Evolutionary conservation across 208 protist species (phyloP), one percentile per base, ranked within the genome.

Genomic region (Wallacemonas sp.): DNA sequence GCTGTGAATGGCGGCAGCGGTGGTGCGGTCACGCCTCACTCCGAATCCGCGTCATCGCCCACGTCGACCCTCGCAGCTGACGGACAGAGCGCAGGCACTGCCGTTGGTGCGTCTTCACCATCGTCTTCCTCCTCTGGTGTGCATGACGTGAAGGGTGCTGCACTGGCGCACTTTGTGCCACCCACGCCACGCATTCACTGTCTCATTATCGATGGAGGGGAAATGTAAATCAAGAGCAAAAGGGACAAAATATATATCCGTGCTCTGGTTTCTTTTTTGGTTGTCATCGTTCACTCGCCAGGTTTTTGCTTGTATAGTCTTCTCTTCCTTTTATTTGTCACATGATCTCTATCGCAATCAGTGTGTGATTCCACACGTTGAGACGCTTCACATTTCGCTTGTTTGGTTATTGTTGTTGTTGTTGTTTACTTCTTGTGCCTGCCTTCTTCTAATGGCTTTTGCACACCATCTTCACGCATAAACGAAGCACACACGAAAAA

Each of bases 201-300:
- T 47, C 74, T 90, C n/a, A 81, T 94, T 39, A 74, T 82, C 29
- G 84, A 94, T 55, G 88, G 84, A 16, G 78, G 81, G 1, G 75
- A 89, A 57, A 74, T 83, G 56, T 90, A 76, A 68, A 58, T n/a
- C n/a, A 41, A 41, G 36, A 14, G 14, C 9, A 41, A 41, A 41
- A 41, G 9, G 36, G 14, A 41, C n/a, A n/a, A n/a, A n/a, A n/a
- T n/a, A n/a, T n/a, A n/a, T n/a, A n/a, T n/a, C n/a, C 36, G 30
- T 56, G 2, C 27, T 30, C 5, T 56, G 21, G 11, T 33, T 56
- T 6, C 30, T 24, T 6, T 56, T 30, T 2, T 56, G 3, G 8
- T 14, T 56, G 16, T 32, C 17, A 6, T 56, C 30, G 21, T 16
- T 56, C 30, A 30, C 16, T 56, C 6, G 21, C 30, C 30, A 32